phyloP scores from a whole-genome alignment of 371 early-diverging fungal species.

The Mortierella sp. region DNA sequence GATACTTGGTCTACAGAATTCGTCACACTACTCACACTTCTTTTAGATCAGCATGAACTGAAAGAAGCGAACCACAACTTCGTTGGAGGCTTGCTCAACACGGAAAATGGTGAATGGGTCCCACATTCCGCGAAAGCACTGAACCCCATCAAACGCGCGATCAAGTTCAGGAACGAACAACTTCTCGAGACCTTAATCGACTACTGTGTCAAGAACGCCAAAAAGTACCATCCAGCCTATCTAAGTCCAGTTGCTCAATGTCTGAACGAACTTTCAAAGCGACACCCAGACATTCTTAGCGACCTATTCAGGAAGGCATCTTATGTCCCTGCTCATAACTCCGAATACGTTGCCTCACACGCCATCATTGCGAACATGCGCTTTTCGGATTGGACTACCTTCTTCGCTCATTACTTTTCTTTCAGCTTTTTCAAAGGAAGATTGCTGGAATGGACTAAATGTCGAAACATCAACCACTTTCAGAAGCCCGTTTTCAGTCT shows the following conservation, averaged over 20 bases:
- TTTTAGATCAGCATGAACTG: too few species aligned
- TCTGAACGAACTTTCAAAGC: slow-evolving; percentile 33
- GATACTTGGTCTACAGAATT: too few species aligned
- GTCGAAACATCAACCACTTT: slow-evolving; percentile 38
- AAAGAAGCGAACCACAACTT: too few species aligned
- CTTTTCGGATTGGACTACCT: too few species aligned
- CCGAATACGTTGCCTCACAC: slow-evolving; percentile 30
- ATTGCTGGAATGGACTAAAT: slow-evolving; percentile 1
- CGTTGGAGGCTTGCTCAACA: too few species aligned
- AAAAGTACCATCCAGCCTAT: slow-evolving; percentile 47
- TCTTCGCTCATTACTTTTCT: too few species aligned
- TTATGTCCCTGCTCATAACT: slow-evolving; percentile 47
- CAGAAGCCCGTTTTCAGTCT: slow-evolving; percentile 37
- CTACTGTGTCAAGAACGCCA: slow-evolving; percentile 45
- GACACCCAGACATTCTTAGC: slow-evolving; percentile 24
- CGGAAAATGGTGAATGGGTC: too few species aligned
- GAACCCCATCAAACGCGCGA: too few species aligned
- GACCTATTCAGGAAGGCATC: slow-evolving; percentile 49
- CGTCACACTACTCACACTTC: too few species aligned
- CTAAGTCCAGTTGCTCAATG: slow-evolving; percentile 41
- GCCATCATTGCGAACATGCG: slow-evolving; percentile 44
- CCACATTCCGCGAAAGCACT: too few species aligned
- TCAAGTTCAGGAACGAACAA: too few species aligned
- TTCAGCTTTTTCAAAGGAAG: slow-evolving; percentile 10
- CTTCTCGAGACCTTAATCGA: slow-evolving; percentile 37